phyloP scores from a whole-genome alignment of 495 filamentous ascomycete genomes.

The Penicillium cataractarum region DNA sequence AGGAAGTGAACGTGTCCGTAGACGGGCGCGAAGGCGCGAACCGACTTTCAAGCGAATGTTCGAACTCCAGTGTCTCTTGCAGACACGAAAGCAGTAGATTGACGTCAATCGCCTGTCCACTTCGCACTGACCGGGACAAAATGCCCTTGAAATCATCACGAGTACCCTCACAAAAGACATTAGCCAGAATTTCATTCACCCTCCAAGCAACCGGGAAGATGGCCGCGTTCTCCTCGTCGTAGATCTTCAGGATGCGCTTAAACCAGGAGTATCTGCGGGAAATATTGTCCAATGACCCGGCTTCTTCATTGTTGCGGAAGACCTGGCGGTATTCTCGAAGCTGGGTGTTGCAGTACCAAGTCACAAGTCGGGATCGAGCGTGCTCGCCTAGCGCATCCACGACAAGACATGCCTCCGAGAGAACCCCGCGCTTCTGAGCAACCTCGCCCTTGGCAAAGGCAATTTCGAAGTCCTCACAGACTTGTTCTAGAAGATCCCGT shows the following conservation, averaged over 20 bases:
- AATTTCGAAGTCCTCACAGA: conserved; percentile 97
- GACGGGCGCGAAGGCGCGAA: conserved; percentile 84
- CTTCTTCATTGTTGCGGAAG: conserved; percentile 95
- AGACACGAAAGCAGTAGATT: conserved; percentile 89
- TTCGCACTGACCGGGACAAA: conserved; percentile 82
- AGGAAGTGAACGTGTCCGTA: conserved; percentile 89
- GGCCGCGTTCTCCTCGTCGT: conserved; percentile 87
- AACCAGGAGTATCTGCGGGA: conserved; percentile 95
- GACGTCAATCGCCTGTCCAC: conserved; percentile 85
- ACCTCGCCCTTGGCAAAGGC: conserved; percentile 91
- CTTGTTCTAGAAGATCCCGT: conserved; percentile 90
- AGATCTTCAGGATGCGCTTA: conserved; percentile 90
- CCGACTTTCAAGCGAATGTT: conserved; percentile 84
- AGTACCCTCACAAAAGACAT: conserved; percentile 92
- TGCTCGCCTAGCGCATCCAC: conserved; percentile 95
- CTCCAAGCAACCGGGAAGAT: conserved; percentile 91
- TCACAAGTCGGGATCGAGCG: conserved; percentile 79
- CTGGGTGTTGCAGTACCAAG: conserved; percentile 98
- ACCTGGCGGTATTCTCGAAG: conserved; percentile 93
- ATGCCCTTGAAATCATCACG: conserved; percentile 95
- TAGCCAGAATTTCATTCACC: conserved; percentile 88
- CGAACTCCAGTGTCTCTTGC: conserved; percentile 96
- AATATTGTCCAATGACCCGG: conserved; percentile 96
- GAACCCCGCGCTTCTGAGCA: conserved; percentile 63
- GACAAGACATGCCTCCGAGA: conserved; percentile 86